phyloP scores from a whole-genome alignment of 2,329 filamentous ascomycete species.

The Botryotinia globosa region DNA sequence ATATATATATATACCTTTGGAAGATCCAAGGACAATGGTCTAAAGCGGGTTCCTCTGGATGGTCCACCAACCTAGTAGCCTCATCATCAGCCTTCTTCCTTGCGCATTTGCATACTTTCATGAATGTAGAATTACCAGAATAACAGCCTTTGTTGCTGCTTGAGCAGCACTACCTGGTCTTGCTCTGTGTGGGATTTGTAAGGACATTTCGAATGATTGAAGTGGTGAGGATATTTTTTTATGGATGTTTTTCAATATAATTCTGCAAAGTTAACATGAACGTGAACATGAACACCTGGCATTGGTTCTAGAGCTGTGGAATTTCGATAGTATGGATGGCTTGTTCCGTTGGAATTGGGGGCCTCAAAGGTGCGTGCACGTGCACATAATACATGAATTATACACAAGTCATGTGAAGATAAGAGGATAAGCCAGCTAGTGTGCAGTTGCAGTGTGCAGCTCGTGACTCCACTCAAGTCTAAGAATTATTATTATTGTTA shows the following conservation, averaged over 20 bases:
- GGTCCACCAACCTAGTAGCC: slow-evolving; percentile 78
- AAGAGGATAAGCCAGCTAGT: neutral
- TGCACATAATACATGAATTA: neutral
- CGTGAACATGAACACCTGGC: slow-evolving; percentile 17
- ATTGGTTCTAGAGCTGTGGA: slow-evolving; percentile 1
- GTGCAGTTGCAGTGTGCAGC: neutral
- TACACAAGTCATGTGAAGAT: slow-evolving; percentile 1
- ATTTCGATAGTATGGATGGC: slow-evolving; percentile 1
- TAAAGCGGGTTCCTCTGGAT: slow-evolving; percentile 91
- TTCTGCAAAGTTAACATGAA: neutral
- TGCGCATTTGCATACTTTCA: neutral
- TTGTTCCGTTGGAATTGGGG: neutral
- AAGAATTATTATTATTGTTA: neutral
- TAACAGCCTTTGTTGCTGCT: slow-evolving; percentile 85
- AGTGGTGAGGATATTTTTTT: neutral
- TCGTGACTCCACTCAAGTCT: neutral
- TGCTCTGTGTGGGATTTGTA: slow-evolving; percentile 43
- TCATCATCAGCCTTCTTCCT: slow-evolving; percentile 20
- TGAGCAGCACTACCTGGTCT: slow-evolving; percentile 46
- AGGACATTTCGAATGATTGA: slow-evolving; percentile 43
- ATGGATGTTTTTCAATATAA: neutral
- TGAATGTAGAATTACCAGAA: slow-evolving; percentile 63
- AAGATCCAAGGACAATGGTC: slow-evolving; percentile 90
- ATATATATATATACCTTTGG: slow-evolving; percentile 71
- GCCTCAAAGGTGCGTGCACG: neutral